Percentiles rank a stretch among this genome's conserved stretches.
Evolutionary conservation across 352 stramenopile species (phyloP).

Genomic region (Globisporangium middletonii): DNA sequence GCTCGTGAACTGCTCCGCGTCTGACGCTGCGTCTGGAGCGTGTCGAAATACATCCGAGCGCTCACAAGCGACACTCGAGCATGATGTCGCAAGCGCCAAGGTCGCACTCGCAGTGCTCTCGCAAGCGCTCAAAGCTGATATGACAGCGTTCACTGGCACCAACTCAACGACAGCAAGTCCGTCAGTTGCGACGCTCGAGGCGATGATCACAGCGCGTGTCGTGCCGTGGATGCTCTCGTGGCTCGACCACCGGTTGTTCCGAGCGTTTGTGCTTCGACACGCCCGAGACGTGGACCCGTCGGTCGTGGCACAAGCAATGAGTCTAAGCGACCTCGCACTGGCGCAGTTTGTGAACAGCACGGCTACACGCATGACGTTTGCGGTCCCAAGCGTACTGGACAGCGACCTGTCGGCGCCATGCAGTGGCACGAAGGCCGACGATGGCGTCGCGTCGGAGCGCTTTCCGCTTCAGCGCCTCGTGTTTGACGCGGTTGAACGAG

Average conservation of each 20-base stretch:
- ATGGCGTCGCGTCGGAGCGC: conserved; percentile 34
- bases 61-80: not conserved
- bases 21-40: conserved; percentile 16
- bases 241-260: conserved; percentile 31
- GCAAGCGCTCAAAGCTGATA: not conserved
- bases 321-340: conserved; percentile 24
- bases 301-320: not conserved
- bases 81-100: conserved; percentile 1
- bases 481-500: conserved; percentile 15
- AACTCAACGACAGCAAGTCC: not conserved
- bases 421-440: conserved; percentile 15
- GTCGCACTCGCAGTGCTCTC: not conserved
- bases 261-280: conserved; percentile 26
- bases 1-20: conserved; percentile 30
- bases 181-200: not conserved
- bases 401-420: not conserved
- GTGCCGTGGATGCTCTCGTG: conserved; percentile 35
- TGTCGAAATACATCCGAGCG: conserved; percentile 12
- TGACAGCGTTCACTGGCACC: not conserved
- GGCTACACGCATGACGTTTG: conserved; percentile 24
- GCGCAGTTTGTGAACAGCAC: conserved; percentile 45
- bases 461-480: conserved; percentile 19
- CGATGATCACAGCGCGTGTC: conserved; percentile 24
- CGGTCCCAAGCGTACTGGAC: conserved; percentile 11
- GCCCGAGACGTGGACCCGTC: conserved; percentile 12